Evolutionary conservation across 1,284 basidiomycete species (phyloP), one percentile per base, ranked within the genome.

Genomic region (Ganoderma multipileum): DNA sequence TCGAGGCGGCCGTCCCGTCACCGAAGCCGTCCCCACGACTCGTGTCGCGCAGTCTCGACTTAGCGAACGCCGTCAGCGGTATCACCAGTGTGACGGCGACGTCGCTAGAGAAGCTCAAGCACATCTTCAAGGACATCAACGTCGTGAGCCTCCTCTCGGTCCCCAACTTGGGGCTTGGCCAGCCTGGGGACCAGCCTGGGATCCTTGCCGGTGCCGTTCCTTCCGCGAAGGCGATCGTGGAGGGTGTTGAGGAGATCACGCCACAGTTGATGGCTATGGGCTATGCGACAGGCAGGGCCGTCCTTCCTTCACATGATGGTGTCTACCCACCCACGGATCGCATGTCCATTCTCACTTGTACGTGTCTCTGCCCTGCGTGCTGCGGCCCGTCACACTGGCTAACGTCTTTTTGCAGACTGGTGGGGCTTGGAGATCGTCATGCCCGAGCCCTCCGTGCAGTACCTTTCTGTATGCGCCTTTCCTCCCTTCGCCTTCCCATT

Each of bases 281-380:
- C 9, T 94, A 88, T 77, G 91, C 92, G 14, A 91, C 91, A 8
- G 91, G 92, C 26, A 85, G 83, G 73, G 83, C 86, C 1, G 79
- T 94, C 30, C 62, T 85, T n/a, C 90, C 92, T 18, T 87, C 92
- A 71, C 93, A 95, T 77, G 83, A 83, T 69, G 89, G 87, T 2
- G 78, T 95, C 58, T 84, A 89, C 74, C 92, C 92, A 2, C 93
- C 93, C 1, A 86, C 83, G 1, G 93, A 95, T 76, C 85, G 93
- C 60, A 87, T 94, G 78, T 92, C 91, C 14, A 84, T 91, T 20
- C 80, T 95, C 28, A 93, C 92, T n/a, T 94, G 92, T 94, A 87
- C 77, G 44, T 68, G 39, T 50, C 20, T 26, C 2, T 26, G 14
- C 14, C 12, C 11, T 58, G 41, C n/a, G 11, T 14, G 18, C 61